Conservation (phyloP, 2,329 filamentous ascomycete genomes). For the Ciborinia camelliae region DNA sequence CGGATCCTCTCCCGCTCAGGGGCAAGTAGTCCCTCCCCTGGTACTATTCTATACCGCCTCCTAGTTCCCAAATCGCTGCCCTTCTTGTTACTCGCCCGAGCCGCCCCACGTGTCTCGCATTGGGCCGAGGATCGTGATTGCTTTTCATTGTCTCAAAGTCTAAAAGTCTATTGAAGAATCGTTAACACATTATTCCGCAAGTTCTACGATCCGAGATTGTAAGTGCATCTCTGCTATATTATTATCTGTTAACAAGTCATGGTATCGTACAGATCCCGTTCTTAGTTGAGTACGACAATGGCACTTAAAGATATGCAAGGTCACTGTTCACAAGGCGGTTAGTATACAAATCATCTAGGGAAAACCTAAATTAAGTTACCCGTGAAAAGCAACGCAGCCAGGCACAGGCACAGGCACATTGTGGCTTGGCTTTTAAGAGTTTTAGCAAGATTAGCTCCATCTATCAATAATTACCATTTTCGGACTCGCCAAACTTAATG, state of each 20-base stretch:
- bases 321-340: slow-evolving; percentile 15
- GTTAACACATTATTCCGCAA: not conserved
- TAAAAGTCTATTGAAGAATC: slow-evolving; percentile 3
- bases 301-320: slow-evolving; percentile 1
- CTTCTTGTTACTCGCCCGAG: slow-evolving; percentile 7
- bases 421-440: slow-evolving; percentile 16
- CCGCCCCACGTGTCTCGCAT: slow-evolving; percentile 17
- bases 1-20: slow-evolving; percentile 22
- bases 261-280: not conserved
- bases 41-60: slow-evolving; percentile 10
- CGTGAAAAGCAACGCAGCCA: slow-evolving; percentile 4
- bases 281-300: not conserved
- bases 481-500: not conserved
- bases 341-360: slow-evolving; percentile 5
- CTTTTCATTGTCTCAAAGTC: slow-evolving; percentile 6
- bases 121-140: slow-evolving; percentile 1
- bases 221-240: not conserved
- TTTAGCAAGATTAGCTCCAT: not conserved
- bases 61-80: not conserved
- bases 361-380: not conserved
- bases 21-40: slow-evolving; percentile 11
- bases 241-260: not conserved
- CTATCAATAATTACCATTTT: not conserved
- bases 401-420: slow-evolving; percentile 7
- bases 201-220: not conserved